Conservation (phyloP, 73 alveolate genomes). For the Paraurostyla sp. region DNA sequence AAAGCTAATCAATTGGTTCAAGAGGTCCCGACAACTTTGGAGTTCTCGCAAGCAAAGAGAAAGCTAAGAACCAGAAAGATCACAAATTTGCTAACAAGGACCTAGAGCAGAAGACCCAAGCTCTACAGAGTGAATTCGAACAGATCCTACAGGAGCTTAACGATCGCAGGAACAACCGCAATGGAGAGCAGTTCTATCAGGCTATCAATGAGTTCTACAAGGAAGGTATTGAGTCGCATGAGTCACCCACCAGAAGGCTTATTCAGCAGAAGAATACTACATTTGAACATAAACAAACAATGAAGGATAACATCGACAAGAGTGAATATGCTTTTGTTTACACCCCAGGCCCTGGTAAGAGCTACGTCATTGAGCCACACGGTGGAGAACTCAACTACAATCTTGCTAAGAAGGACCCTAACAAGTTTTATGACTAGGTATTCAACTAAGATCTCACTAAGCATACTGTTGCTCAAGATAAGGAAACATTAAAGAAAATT, state of each 20-base stretch:
- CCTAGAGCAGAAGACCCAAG: constrained; percentile 20
- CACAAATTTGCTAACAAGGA: not conserved
- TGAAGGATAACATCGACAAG: constrained; percentile 17
- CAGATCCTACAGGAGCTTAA: constrained; percentile 14
- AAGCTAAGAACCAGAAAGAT: not conserved
- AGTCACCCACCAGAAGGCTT: constrained; percentile 52
- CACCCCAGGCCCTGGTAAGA: constrained; percentile 54
- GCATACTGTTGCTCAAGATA: constrained; percentile 45
- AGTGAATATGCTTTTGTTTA: constrained; percentile 44
- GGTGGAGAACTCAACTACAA: constrained; percentile 51
- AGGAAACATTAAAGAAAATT: constrained; percentile 8
- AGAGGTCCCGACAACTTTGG: not conserved
- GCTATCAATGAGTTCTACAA: constrained; percentile 19
- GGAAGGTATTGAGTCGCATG: constrained; percentile 29
- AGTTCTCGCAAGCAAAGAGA: not conserved
- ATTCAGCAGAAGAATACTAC: constrained; percentile 57
- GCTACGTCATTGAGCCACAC: constrained; percentile 61
- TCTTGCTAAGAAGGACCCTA: constrained; percentile 50
- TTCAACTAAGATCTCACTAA: constrained; percentile 44
- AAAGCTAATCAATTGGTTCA: not conserved
- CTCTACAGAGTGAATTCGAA: constrained; percentile 28
- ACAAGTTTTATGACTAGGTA: constrained; percentile 51
- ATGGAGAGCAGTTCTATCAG: constrained; percentile 18
- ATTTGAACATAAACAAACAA: constrained; percentile 46
- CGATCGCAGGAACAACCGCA: not conserved